phyloP scores from a whole-genome alignment of 2,329 filamentous ascomycete genomes.

The Hypocrella siamensis region DNA sequence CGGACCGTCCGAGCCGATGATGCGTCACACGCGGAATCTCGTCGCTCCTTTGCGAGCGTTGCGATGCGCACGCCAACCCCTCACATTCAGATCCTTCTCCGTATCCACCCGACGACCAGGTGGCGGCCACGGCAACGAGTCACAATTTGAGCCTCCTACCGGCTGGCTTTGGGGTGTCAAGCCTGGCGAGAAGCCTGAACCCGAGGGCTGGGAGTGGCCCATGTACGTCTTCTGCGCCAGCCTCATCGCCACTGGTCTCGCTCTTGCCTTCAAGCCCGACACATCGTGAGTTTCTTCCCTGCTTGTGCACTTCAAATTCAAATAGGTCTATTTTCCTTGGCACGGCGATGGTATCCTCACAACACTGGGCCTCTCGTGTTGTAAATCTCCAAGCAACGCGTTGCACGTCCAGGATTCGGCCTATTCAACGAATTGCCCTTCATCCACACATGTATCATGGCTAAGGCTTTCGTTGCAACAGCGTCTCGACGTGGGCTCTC shows the following conservation, averaged over 20 bases:
- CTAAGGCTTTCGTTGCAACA: no score
- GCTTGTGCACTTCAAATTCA: no score
- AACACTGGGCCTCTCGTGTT: no score
- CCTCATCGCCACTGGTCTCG: constrained; percentile 56
- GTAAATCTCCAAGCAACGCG: no score
- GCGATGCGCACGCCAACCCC: constrained; percentile 20
- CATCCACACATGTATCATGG: no score
- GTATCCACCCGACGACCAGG: constrained; percentile 25
- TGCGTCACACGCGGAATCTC: constrained; percentile 21
- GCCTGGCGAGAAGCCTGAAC: constrained; percentile 88
- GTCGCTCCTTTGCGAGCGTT: constrained; percentile 20
- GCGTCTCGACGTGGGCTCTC: constrained; percentile 98
- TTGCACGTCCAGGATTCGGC: no score
- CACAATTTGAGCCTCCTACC: constrained; percentile 74
- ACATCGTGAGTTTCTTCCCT: constrained; percentile 61
- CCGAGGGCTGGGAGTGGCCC: constrained; percentile 88
- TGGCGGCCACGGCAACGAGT: constrained; percentile 36
- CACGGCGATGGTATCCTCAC: no score
- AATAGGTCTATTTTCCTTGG: no score
- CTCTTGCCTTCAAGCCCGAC: constrained; percentile 94
- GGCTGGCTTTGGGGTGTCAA: constrained; percentile 92
- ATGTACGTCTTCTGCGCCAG: constrained; percentile 76
- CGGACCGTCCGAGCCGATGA: constrained; percentile 8
- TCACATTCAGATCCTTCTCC: constrained; percentile 24
- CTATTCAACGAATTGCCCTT: no score